phyloP scores from a whole-genome alignment of 768 basidiomycete species.

The Dioszegia hungarica region DNA sequence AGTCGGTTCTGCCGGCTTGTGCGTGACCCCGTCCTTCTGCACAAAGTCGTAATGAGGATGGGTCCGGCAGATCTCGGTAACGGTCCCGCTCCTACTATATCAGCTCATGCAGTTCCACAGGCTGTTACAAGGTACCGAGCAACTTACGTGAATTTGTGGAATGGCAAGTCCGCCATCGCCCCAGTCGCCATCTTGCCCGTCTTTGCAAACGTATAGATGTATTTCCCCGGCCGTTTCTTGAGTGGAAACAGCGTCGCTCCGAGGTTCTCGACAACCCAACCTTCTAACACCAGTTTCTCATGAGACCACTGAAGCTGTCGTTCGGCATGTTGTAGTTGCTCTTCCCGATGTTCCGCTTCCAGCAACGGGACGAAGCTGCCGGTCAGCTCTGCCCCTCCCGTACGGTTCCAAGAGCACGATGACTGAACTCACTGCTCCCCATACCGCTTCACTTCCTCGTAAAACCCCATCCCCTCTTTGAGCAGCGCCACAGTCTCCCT shows the following conservation, averaged over 20 bases:
- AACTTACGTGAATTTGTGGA: constrained; percentile 67
- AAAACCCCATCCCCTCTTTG: constrained; percentile 39
- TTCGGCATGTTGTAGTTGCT: constrained; percentile 57
- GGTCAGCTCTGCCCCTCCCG: background rate
- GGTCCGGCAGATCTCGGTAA: constrained; percentile 59
- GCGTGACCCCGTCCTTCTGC: constrained; percentile 54
- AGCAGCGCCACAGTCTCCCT: constrained; percentile 46
- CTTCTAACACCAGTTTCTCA: constrained; percentile 60
- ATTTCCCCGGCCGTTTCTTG: background rate
- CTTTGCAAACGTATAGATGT: constrained; percentile 56
- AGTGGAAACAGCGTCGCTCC: constrained; percentile 47
- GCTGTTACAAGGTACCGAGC: background rate
- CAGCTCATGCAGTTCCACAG: background rate
- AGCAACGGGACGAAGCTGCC: constrained; percentile 57
- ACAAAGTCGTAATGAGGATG: constrained; percentile 58
- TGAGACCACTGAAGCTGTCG: constrained; percentile 67
- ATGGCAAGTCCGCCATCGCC: constrained; percentile 52
- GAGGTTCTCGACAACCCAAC: constrained; percentile 66
- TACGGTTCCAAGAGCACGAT: background rate
- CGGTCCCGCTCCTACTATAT: constrained; percentile 5
- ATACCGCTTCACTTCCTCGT: constrained; percentile 44
- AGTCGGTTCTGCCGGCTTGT: constrained; percentile 19
- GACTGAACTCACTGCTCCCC: constrained; percentile 42
- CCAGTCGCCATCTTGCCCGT: constrained; percentile 57
- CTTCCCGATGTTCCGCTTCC: too few relatives aligned